Evolutionary conservation across 2,329 filamentous ascomycete species (phyloP), one percentile per base, ranked within the genome.

Genomic region (Hypocreales sp.): DNA sequence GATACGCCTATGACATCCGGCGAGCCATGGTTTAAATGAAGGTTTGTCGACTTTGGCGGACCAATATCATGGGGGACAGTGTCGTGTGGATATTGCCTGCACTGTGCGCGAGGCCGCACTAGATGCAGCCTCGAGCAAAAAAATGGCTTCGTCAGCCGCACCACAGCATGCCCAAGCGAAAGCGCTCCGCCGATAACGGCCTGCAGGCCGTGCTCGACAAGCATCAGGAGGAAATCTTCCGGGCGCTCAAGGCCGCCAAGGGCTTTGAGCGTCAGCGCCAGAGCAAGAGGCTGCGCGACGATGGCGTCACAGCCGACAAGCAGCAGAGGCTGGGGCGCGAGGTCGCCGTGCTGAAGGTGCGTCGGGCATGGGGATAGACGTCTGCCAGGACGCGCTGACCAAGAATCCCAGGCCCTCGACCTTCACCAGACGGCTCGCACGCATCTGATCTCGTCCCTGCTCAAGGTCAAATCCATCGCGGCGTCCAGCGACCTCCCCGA

Each of bases 231-330:
- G 61, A 72, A 20, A 58, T 87, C 7, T 64, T 64, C 34, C 65
- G 70, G 31, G 76, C 75, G 1, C 60, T 87, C 33, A 83, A 83
- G 50, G 59, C 64, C 8, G 76, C 74, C 31, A 82, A 80, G 45
- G 74, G 75, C 25, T 78, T 82, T 44, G 80, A 87, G 56, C 66
- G 79, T 24, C 81, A 87, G 53, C 79, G 83, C 37, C 64, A 79
- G 33, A 65, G 75, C 34, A 76, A 71, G 47, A 57, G 64, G 22
- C 48, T 68, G 10, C 60, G 53, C 26, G 64, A 69, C 16, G 52
- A 55, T 28, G 59, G 56, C 27, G 40, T 53, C 11, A 45, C 50
- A 2, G 36, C 51, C 7, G 63, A 64, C 24, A 70, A 72, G 41
- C 54, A 67, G 14, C 53, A 58, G 31, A 60, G 78, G 13, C 53